These are phyloP conservation scores for Pichia sp. DNA, from an alignment of 1,139 yeast genomes.

Conservation along the genomic window DNA sequence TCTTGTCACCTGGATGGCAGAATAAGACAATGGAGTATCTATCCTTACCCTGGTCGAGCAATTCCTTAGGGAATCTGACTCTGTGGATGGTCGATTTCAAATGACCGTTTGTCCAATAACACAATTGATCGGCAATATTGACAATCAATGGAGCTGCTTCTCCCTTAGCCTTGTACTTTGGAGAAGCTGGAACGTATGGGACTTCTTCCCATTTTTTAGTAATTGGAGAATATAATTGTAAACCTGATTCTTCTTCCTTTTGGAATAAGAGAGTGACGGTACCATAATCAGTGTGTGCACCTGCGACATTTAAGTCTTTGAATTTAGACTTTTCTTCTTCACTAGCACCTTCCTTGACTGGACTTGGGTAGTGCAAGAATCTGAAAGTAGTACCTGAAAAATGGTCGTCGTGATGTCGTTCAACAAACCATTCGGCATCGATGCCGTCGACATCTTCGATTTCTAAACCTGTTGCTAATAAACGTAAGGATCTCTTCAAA, in stretches of 20 bases:
- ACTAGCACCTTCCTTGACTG: constrained; percentile 36
- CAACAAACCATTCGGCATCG: constrained; percentile 44
- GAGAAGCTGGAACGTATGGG: constrained; percentile 43
- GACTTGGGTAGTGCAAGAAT: constrained; percentile 53
- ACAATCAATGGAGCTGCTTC: constrained; percentile 52
- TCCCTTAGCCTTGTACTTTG: constrained; percentile 33
- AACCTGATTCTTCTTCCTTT: constrained; percentile 43
- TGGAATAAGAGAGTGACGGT: constrained; percentile 47
- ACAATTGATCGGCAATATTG: constrained; percentile 54
- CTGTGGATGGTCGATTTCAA: constrained; percentile 54
- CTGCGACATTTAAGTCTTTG: constrained; percentile 40
- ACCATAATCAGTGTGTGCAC: constrained; percentile 62
- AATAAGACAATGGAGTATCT: constrained; percentile 81
- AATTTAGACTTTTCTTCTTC: constrained; percentile 38
- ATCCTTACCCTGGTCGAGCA: constrained; percentile 57
- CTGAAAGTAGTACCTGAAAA: constrained; percentile 52
- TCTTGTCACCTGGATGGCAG: constrained; percentile 73
- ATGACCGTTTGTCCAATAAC: constrained; percentile 59
- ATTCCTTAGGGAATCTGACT: constrained; percentile 58
- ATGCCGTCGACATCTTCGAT: constrained; percentile 41
- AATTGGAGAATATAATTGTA: constrained; percentile 51
- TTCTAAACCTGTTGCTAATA: constrained; percentile 48
- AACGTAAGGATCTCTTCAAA: constrained; percentile 40
- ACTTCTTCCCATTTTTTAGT: constrained; percentile 51
- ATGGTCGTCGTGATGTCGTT: constrained; percentile 42